These are phyloP conservation scores for Xylaria hypoxylon DNA, from an alignment of 2,329 filamentous ascomycete species.

Conservation along the genomic window DNA sequence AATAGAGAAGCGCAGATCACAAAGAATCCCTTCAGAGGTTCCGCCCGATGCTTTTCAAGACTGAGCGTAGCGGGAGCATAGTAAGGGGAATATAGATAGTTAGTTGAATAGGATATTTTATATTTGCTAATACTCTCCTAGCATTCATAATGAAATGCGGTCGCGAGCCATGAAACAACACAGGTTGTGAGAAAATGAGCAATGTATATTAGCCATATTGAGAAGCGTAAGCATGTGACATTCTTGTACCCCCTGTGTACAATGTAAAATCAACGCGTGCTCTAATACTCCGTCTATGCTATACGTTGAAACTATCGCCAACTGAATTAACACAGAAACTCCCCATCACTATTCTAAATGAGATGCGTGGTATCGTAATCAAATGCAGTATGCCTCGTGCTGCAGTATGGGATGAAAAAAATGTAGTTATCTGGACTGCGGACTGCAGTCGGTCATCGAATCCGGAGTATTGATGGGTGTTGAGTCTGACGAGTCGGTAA, in stretches of 20 bases:
- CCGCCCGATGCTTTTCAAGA: slow-evolving; percentile 25
- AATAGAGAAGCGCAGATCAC: slow-evolving; percentile 52
- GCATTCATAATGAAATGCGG: neutral
- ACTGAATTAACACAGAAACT: neutral
- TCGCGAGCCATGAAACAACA: neutral
- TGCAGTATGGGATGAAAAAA: neutral
- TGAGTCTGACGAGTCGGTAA: slow-evolving; percentile 47
- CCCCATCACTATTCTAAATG: slow-evolving; percentile 23
- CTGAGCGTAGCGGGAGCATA: neutral
- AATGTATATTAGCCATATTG: slow-evolving; percentile 19
- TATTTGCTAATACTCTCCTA: neutral
- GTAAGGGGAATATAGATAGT: neutral
- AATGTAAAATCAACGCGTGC: slow-evolving; percentile 29
- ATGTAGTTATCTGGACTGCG: slow-evolving; percentile 38
- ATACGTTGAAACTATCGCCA: slow-evolving; percentile 22
- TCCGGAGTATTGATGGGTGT: slow-evolving; percentile 47
- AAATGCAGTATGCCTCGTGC: slow-evolving; percentile 8
- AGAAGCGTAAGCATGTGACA: slow-evolving; percentile 30
- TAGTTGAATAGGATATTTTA: neutral
- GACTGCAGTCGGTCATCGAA: slow-evolving; percentile 44
- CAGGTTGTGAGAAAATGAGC: slow-evolving; percentile 7
- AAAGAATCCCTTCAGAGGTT: slow-evolving; percentile 31
- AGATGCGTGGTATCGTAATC: slow-evolving; percentile 30
- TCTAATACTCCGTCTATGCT: slow-evolving; percentile 25
- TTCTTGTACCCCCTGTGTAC: slow-evolving; percentile 34